Evolutionary conservation across 2,329 filamentous ascomycete genomes (phyloP).

Genomic region (Macrophomina tecta): DNA sequence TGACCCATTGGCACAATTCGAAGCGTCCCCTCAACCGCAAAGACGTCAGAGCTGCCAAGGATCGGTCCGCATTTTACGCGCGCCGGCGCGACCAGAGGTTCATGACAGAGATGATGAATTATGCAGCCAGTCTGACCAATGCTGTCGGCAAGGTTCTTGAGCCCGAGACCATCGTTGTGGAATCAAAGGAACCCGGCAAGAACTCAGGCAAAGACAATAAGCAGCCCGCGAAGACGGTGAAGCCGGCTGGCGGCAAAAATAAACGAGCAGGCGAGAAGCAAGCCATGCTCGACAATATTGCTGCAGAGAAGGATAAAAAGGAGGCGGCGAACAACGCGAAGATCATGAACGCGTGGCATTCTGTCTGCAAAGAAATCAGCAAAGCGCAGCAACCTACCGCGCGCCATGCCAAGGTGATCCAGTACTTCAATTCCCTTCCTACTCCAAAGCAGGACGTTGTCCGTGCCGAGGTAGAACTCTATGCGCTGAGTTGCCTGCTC

Average conservation of each 20-base stretch:
- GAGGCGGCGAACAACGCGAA: slow-evolving; percentile 49
- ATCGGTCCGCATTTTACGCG: slow-evolving; percentile 45
- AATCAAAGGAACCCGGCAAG: slow-evolving; percentile 30
- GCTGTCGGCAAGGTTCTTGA: slow-evolving; percentile 66
- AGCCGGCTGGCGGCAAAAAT: slow-evolving; percentile 5
- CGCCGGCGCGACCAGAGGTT: slow-evolving; percentile 64
- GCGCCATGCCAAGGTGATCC: slow-evolving; percentile 57
- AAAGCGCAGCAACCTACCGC: slow-evolving; percentile 50
- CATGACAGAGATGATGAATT: slow-evolving; percentile 71
- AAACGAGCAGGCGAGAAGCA: slow-evolving; percentile 42
- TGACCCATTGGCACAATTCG: slow-evolving; percentile 68
- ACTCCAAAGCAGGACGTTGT: slow-evolving; percentile 48
- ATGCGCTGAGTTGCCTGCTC: slow-evolving; percentile 56
- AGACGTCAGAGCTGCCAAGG: slow-evolving; percentile 37
- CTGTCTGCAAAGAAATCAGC: slow-evolving; percentile 52
- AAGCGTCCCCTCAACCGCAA: slow-evolving; percentile 58
- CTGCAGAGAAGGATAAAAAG: slow-evolving; percentile 49
- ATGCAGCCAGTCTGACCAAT: slow-evolving; percentile 73
- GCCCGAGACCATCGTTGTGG: slow-evolving; percentile 67
- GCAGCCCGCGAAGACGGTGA: neutral
- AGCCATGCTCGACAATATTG: slow-evolving; percentile 51
- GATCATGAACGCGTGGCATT: slow-evolving; percentile 54
- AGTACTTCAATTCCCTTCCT: slow-evolving; percentile 54
- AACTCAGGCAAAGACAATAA: slow-evolving; percentile 12
- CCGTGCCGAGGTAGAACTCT: slow-evolving; percentile 55